phyloP scores from a whole-genome alignment of 2,329 filamentous ascomycete species.

The Fragosphaeria purpurea region DNA sequence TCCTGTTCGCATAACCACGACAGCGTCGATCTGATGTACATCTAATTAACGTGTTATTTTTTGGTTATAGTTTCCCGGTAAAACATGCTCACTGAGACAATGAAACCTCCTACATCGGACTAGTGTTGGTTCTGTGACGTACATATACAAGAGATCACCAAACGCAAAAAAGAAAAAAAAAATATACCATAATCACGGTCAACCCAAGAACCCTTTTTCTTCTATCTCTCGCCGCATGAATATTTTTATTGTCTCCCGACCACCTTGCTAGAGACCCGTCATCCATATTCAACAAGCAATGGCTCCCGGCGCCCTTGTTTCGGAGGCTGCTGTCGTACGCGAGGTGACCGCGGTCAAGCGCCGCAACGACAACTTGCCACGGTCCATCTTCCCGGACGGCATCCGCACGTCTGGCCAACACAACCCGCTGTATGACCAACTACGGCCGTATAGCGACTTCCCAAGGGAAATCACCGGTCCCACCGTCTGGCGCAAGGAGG shows the following conservation, averaged over 20 bases:
- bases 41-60: not conserved
- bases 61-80: too few species aligned
- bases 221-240: not conserved
- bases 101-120: too few species aligned
- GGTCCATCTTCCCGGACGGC: conserved; percentile 34
- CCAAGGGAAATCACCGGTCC: conserved; percentile 60
- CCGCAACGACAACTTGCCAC: conserved; percentile 20
- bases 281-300: not conserved
- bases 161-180: too few species aligned
- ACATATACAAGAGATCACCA: too few species aligned
- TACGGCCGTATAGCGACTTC: conserved; percentile 61
- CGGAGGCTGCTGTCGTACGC: not conserved
- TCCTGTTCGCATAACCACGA: not conserved
- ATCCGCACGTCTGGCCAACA: conserved; percentile 58
- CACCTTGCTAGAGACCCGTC: not conserved
- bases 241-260: not conserved
- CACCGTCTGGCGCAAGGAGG: conserved; percentile 61
- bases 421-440: conserved; percentile 51
- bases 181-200: too few species aligned
- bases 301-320: conserved; percentile 13
- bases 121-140: too few species aligned
- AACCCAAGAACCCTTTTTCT: too few species aligned
- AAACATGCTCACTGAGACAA: too few species aligned
- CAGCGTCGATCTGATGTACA: not conserved
- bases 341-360: too few species aligned